Evolutionary conservation across 2,329 filamentous ascomycete species (phyloP).

Genomic region (Dryadomyces quercivorus): DNA sequence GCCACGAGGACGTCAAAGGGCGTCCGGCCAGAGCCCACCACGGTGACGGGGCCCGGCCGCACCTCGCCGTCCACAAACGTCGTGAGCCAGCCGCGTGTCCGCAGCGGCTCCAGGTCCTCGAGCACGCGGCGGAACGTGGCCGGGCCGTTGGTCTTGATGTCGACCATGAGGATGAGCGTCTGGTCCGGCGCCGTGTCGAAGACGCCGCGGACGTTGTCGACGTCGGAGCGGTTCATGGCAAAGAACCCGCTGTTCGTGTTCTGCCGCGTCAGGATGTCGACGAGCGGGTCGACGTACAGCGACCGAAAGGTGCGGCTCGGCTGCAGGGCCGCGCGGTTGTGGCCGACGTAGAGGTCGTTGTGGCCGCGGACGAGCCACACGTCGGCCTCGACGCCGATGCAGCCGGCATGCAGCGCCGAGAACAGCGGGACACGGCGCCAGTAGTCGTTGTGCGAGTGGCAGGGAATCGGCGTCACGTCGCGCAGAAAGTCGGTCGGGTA

Average conservation of each 20-base stretch:
- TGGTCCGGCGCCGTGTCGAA: conserved; percentile 40
- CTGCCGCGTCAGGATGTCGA: conserved; percentile 38
- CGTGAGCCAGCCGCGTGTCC: conserved; percentile 44
- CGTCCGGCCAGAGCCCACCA: conserved; percentile 56
- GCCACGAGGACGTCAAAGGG: conserved; percentile 42
- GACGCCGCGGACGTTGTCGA: conserved; percentile 38
- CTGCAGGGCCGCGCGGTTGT: conserved; percentile 42
- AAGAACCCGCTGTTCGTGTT: conserved; percentile 21
- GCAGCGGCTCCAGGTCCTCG: conserved; percentile 44
- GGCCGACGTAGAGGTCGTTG: conserved; percentile 36
- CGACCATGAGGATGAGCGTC: conserved; percentile 51
- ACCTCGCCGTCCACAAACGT: conserved; percentile 37
- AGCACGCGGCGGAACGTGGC: conserved; percentile 40
- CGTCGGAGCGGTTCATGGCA: conserved; percentile 18
- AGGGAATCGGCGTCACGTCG: conserved; percentile 19
- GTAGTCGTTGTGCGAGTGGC: conserved; percentile 60
- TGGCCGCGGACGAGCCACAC: conserved; percentile 34
- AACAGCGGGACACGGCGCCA: conserved; percentile 53
- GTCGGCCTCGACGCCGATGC: conserved; percentile 55
- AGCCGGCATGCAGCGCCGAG: conserved; percentile 46
- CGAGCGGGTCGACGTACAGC: conserved; percentile 53
- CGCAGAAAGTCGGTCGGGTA: conserved; percentile 39
- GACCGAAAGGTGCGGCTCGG: conserved; percentile 43
- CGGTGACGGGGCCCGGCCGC: conserved; percentile 46
- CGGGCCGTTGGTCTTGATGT: conserved; percentile 50